A percentile compares a stretch with the other conserved stretches of the same genome.
phyloP scores from a whole-genome alignment of 2,329 filamentous ascomycete species.

The Colletotrichum sp. region DNA sequence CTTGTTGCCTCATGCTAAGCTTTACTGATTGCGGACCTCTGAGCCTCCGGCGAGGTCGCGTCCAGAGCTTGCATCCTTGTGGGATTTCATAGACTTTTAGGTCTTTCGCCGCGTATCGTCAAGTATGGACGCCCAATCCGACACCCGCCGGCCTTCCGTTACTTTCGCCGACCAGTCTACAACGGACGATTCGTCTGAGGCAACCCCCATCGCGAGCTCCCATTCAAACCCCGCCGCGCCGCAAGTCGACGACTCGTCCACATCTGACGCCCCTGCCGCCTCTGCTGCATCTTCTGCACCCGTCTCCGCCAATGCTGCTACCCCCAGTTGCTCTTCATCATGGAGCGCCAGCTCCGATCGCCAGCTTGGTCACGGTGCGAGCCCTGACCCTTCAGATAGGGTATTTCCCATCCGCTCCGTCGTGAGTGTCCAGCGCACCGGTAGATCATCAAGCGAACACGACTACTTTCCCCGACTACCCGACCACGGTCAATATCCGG shows the following conservation, averaged over 20 bases:
- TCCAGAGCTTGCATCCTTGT: background rate
- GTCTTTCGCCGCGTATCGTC: background rate
- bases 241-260: background rate
- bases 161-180: background rate
- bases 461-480: constrained; percentile 41
- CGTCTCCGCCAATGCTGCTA: constrained; percentile 21
- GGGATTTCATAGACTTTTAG: constrained; percentile 1
- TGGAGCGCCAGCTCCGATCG: constrained; percentile 47
- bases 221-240: background rate
- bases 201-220: constrained; percentile 8
- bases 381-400: constrained; percentile 54
- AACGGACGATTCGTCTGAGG: constrained; percentile 1
- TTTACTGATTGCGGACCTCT: background rate
- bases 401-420: constrained; percentile 86
- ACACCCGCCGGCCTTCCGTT: constrained; percentile 5
- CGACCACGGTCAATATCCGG: constrained; percentile 34
- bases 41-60: constrained; percentile 14
- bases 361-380: constrained; percentile 37
- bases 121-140: constrained; percentile 6
- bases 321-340: constrained; percentile 38
- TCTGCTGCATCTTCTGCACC: background rate
- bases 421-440: constrained; percentile 68
- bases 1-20: constrained; percentile 12
- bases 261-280: background rate
- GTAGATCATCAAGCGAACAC: constrained; percentile 41